Evolutionary conservation across 2,329 filamentous ascomycete species (phyloP).

Genomic region (Diaporthe sp.): DNA sequence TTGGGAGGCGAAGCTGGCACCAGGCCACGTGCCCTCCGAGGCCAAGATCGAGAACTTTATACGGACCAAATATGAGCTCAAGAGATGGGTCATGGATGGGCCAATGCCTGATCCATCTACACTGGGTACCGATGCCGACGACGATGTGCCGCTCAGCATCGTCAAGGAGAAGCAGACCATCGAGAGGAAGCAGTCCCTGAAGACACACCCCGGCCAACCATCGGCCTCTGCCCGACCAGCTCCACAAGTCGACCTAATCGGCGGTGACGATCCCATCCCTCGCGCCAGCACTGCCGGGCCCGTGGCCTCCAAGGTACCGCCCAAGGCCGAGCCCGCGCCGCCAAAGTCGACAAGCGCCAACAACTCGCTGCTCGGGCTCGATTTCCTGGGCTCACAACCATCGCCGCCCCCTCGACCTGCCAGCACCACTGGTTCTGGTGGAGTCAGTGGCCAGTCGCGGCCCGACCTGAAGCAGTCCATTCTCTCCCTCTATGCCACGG

Average conservation of each 20-base stretch:
- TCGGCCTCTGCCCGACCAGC: slow-evolving; percentile 45
- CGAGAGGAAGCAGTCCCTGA: slow-evolving; percentile 69
- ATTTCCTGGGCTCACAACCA: slow-evolving; percentile 85
- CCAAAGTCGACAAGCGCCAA: slow-evolving; percentile 80
- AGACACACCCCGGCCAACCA: slow-evolving; percentile 70
- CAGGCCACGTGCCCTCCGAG: slow-evolving; percentile 93
- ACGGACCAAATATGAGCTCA: slow-evolving; percentile 97
- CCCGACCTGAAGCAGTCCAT: slow-evolving; percentile 98
- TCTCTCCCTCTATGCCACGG: slow-evolving; percentile 90
- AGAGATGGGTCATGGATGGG: slow-evolving; percentile 99
- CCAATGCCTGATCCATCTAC: slow-evolving; percentile 93
- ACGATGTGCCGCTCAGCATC: slow-evolving; percentile 78
- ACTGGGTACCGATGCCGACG: slow-evolving; percentile 86
- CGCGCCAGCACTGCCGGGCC: slow-evolving; percentile 83
- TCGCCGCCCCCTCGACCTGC: slow-evolving; percentile 83
- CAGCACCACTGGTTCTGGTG: slow-evolving; percentile 79
- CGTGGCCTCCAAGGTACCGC: slow-evolving; percentile 67
- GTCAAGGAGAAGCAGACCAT: slow-evolving; percentile 77
- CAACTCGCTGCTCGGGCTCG: slow-evolving; percentile 91
- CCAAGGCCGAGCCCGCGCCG: slow-evolving; percentile 75
- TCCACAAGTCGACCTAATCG: slow-evolving; percentile 84
- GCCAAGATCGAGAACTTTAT: slow-evolving; percentile 99
- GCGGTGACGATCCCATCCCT: slow-evolving; percentile 76
- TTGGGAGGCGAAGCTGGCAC: slow-evolving; percentile 95
- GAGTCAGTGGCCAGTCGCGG: slow-evolving; percentile 76